Conservation (phyloP, 495 filamentous ascomycete species). For the Daldinia loculata region DNA sequence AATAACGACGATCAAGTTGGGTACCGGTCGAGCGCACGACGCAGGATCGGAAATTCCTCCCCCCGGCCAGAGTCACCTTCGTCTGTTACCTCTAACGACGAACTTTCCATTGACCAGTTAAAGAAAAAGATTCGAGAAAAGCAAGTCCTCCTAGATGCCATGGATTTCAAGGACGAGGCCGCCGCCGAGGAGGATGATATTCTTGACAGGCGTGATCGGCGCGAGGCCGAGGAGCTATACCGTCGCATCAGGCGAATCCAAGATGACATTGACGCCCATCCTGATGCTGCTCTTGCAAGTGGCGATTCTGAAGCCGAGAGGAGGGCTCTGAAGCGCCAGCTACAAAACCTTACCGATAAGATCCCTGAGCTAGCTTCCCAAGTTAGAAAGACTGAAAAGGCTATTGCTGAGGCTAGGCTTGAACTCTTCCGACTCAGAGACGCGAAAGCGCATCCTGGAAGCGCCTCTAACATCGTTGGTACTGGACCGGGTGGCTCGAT, state of each 20-base stretch:
- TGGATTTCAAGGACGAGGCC: constrained; percentile 96
- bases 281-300: constrained; percentile 75
- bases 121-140: constrained; percentile 94
- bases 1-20: constrained; percentile 92
- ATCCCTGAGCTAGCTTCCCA: constrained; percentile 92
- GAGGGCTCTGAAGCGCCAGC: constrained; percentile 82
- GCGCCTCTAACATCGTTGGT: constrained; percentile 84
- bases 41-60: constrained; percentile 79
- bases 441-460: constrained; percentile 88
- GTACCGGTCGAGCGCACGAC: constrained; percentile 93
- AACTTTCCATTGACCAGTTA: constrained; percentile 85
- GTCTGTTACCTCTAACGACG: constrained; percentile 76
- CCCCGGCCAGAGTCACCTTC: constrained; percentile 78
- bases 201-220: constrained; percentile 86
- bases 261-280: constrained; percentile 94
- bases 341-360: constrained; percentile 87
- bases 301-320: constrained; percentile 88
- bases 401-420: constrained; percentile 90
- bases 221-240: constrained; percentile 94
- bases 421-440: constrained; percentile 94
- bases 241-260: constrained; percentile 91
- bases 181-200: constrained; percentile 89
- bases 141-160: constrained; percentile 93
- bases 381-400: constrained; percentile 88
- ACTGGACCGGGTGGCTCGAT: constrained; percentile 91